Percentiles rank a stretch among this genome's conserved stretches.
These are phyloP conservation scores for Lophiostoma macrostomum DNA, from an alignment of 495 filamentous ascomycete species.

Conservation along the genomic window DNA sequence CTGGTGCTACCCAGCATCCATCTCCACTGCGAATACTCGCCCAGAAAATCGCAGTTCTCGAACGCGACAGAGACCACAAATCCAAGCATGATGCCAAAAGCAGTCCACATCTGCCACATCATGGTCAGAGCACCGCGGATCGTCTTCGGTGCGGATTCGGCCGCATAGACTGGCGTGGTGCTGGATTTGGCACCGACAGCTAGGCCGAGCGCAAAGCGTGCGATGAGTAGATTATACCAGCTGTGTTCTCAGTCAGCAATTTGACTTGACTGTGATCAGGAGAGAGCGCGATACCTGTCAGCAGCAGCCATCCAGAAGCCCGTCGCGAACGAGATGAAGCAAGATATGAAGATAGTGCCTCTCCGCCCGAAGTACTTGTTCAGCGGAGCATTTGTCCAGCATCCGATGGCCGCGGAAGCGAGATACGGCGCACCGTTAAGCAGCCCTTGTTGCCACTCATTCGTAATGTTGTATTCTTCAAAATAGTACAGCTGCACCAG, in stretches of 20 bases:
- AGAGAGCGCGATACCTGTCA: too few species aligned
- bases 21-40: conserved; percentile 51
- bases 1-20: conserved; percentile 58
- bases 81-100: conserved; percentile 42
- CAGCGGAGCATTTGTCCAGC: conserved; percentile 15
- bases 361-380: conserved; percentile 14
- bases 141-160: conserved; percentile 18
- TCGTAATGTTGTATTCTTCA: conserved; percentile 12
- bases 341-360: conserved; percentile 21
- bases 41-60: conserved; percentile 34
- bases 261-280: not conserved
- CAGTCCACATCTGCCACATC: conserved; percentile 35
- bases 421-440: conserved; percentile 20
- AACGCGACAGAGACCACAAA: conserved; percentile 13
- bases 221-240: conserved; percentile 12
- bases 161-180: conserved; percentile 22
- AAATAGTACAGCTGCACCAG: conserved; percentile 2
- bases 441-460: conserved; percentile 5
- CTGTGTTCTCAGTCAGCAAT: not conserved
- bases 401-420: conserved; percentile 7
- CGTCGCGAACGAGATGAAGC: conserved; percentile 10
- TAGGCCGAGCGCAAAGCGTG: conserved; percentile 17
- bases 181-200: conserved; percentile 14
- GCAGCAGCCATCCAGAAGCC: conserved; percentile 11
- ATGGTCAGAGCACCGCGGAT: conserved; percentile 31